phyloP scores from a whole-genome alignment of 768 basidiomycete species.

The Serpula lacrymans region DNA sequence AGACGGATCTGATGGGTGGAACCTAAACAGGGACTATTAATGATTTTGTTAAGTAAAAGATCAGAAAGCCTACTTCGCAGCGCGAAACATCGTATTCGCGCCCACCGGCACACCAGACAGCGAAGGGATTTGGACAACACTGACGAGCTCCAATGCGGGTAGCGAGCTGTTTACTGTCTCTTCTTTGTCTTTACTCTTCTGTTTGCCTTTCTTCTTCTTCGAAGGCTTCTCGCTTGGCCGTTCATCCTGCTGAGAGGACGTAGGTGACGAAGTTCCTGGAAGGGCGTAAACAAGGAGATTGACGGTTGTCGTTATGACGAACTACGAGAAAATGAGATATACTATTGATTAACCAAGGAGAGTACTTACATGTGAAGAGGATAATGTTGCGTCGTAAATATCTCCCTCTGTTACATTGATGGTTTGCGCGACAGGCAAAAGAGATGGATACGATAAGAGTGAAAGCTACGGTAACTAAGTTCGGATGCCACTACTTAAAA shows the following conservation, averaged over 20 bases:
- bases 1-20: slow-evolving; percentile 48
- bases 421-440: slow-evolving; percentile 44
- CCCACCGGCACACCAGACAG: slow-evolving; percentile 42
- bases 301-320: slow-evolving; percentile 63
- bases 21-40: slow-evolving; percentile 38
- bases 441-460: slow-evolving; percentile 61
- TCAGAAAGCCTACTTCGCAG: slow-evolving; percentile 43
- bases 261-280: too few species aligned
- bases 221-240: slow-evolving; percentile 16
- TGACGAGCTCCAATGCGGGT: slow-evolving; percentile 39
- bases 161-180: slow-evolving; percentile 24
- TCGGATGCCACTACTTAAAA: slow-evolving; percentile 8
- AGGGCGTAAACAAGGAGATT: slow-evolving; percentile 62
- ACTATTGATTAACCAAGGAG: slow-evolving; percentile 3
- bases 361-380: slow-evolving; percentile 51
- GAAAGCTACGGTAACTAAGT: slow-evolving; percentile 42
- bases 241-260: slow-evolving; percentile 9
- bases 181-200: slow-evolving; percentile 33
- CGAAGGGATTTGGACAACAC: slow-evolving; percentile 53
- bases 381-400: slow-evolving; percentile 85
- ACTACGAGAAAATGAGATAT: slow-evolving; percentile 33
- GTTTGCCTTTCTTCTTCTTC: slow-evolving; percentile 31
- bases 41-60: slow-evolving; percentile 6
- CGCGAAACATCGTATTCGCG: slow-evolving; percentile 54
- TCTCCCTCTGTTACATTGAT: slow-evolving; percentile 64